phyloP scores from a whole-genome alignment of 495 filamentous ascomycete species.

The Neurospora discreta region DNA sequence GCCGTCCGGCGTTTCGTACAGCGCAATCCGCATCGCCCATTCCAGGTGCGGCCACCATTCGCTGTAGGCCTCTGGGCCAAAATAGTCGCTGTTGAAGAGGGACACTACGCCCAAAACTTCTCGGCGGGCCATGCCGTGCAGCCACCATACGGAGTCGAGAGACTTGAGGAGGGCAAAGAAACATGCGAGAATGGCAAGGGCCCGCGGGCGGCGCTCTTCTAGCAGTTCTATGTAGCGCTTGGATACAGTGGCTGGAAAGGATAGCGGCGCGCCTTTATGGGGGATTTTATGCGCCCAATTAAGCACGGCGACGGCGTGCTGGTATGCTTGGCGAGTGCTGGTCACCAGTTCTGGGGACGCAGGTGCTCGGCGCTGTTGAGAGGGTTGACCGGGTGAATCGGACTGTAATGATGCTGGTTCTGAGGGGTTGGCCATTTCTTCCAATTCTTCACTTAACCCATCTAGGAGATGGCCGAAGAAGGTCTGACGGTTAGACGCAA shows the following conservation, averaged over 20 bases:
- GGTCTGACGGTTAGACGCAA: constrained; percentile 24
- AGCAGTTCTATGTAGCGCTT: constrained; percentile 44
- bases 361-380: neutral
- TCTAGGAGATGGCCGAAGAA: constrained; percentile 43
- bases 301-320: constrained; percentile 43
- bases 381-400: neutral
- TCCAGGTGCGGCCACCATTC: constrained; percentile 46
- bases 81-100: constrained; percentile 36
- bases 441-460: constrained; percentile 38
- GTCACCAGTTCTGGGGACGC: constrained; percentile 10
- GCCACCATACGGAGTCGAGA: constrained; percentile 44
- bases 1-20: constrained; percentile 27
- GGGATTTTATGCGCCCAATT: constrained; percentile 49
- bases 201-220: constrained; percentile 37
- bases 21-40: constrained; percentile 41
- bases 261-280: constrained; percentile 39
- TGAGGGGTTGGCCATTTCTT: constrained; percentile 10
- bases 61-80: constrained; percentile 23
- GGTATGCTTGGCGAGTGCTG: constrained; percentile 39
- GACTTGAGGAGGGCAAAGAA: constrained; percentile 46
- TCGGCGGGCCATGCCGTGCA: constrained; percentile 43
- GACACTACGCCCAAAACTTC: constrained; percentile 44
- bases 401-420: neutral
- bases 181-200: constrained; percentile 42
- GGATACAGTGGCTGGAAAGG: constrained; percentile 48